A percentile compares a stretch with the other conserved stretches of the same genome.
Evolutionary conservation across 2,329 filamentous ascomycete genomes (phyloP).

Genomic region (Nemania bipapillata): DNA sequence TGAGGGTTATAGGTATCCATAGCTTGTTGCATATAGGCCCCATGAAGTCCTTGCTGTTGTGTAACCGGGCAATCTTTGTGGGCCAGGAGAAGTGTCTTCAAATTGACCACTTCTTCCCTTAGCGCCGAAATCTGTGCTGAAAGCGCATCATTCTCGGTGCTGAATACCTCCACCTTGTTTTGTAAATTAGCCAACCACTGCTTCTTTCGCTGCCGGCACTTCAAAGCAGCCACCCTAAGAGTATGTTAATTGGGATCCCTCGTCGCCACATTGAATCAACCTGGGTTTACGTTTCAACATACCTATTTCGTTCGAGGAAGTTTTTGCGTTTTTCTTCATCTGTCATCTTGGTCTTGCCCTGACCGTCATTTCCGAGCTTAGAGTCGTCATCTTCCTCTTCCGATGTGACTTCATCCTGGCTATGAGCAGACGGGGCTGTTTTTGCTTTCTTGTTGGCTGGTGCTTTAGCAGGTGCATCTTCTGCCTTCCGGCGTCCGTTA

Average conservation of each 20-base stretch:
- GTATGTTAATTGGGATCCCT: neutral
- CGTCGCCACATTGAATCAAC: neutral
- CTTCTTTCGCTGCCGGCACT: conserved; percentile 98
- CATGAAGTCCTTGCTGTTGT: conserved; percentile 80
- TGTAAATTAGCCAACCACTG: conserved; percentile 97
- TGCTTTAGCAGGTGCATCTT: conserved; percentile 71
- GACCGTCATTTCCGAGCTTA: conserved; percentile 64
- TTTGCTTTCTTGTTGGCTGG: conserved; percentile 77
- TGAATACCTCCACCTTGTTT: conserved; percentile 92
- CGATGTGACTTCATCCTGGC: conserved; percentile 60
- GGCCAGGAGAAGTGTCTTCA: conserved; percentile 90
- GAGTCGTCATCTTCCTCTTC: conserved; percentile 65
- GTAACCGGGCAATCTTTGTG: conserved; percentile 97
- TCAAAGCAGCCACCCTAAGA: conserved; percentile 89
- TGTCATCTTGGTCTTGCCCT: conserved; percentile 82
- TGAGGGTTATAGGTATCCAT: conserved; percentile 66
- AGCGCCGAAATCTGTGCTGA: conserved; percentile 84
- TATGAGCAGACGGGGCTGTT: conserved; percentile 53
- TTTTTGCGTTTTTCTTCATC: conserved; percentile 99
- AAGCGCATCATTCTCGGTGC: conserved; percentile 88
- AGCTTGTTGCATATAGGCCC: conserved; percentile 66
- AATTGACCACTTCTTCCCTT: conserved; percentile 90
- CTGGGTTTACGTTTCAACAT: conserved; percentile 53
- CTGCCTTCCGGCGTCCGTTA: conserved; percentile 82
- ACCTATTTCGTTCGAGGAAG: conserved; percentile 96